Conservation (phyloP, 2,329 filamentous ascomycete genomes). For the Periglandula ipomoeae region DNA sequence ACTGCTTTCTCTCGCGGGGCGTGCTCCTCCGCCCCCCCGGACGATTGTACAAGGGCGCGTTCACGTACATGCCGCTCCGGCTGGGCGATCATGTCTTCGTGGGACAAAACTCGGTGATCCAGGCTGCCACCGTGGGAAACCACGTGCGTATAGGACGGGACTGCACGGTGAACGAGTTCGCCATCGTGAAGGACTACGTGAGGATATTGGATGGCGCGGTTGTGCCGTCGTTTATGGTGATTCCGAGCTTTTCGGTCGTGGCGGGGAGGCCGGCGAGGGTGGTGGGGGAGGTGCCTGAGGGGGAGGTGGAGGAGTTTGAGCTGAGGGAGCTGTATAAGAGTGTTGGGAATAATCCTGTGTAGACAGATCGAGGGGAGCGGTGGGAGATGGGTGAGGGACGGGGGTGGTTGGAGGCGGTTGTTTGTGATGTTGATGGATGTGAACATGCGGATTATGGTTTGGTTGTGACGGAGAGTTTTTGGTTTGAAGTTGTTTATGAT, state of each 20-base stretch:
- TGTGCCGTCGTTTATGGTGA: constrained; percentile 79
- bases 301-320: constrained; percentile 56
- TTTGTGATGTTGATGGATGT: no score
- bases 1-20: constrained; percentile 77
- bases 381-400: background rate
- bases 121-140: constrained; percentile 73
- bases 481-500: background rate
- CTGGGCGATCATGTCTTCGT: constrained; percentile 94
- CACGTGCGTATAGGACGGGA: constrained; percentile 79
- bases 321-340: constrained; percentile 55
- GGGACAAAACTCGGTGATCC: constrained; percentile 64
- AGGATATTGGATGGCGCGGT: constrained; percentile 78
- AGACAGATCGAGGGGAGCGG: constrained; percentile 12
- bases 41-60: constrained; percentile 67
- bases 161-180: constrained; percentile 74
- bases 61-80: constrained; percentile 81
- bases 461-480: background rate
- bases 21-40: constrained; percentile 76
- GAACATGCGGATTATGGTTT: no score
- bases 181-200: constrained; percentile 89
- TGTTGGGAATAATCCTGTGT: constrained; percentile 45
- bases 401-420: background rate
- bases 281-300: constrained; percentile 71
- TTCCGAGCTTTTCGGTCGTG: constrained; percentile 89
- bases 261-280: constrained; percentile 72